Base-by-base conservation (phyloP, 1,284 basidiomycete genomes). In the Tilletiaria anomala region DNA sequence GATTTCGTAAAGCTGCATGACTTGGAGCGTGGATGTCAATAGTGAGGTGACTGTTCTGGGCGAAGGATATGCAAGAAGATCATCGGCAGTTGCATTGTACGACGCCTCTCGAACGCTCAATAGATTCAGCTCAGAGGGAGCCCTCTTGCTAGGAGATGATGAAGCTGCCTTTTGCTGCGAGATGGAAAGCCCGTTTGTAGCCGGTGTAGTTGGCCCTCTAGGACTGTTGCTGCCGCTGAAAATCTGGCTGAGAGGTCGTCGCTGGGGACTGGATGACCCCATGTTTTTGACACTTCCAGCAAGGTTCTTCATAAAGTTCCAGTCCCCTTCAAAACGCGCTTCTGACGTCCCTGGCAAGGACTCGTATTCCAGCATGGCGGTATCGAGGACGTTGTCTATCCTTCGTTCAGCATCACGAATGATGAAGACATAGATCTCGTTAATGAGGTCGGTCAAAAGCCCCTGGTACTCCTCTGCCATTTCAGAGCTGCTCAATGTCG, bases 381-480 rank as follows among this genome's bases (percentile, higher is more conserved):
- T 68, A 61, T 96, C 87, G 16, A 97, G 73, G 24, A 93, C 71
- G 41, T 78, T 74, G 67, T 96, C 89, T 61, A 96, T 83, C 47
- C 78, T 77, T 39, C 82, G 74, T 68, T 97, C 91, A 5, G 83
- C 81, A 48, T 85, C 80, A 37, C 91, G 82, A 53, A 96, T 91
- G 55, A 96, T 79, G 66, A 94, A 93, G 19, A 96, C 91, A 86
- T 65, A 47, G 38, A 94, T 82, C 34, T 89, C 88, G 66, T 94
- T 89, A 46, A 94, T 76, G 20, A 93, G 78, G 69, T 61, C 58
- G 4, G 48, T 45, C 1, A 61, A 16, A 3, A 60, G 35, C 15
- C 43, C 29, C n/a, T 46, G 50, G 38, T 53, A 52, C 35, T 59
- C 58, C 5, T 41, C 17, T 18, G 52, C 45, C 17, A 43, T 42